phyloP scores from a whole-genome alignment of 129 eudicot species.

The Logfia minima region DNA sequence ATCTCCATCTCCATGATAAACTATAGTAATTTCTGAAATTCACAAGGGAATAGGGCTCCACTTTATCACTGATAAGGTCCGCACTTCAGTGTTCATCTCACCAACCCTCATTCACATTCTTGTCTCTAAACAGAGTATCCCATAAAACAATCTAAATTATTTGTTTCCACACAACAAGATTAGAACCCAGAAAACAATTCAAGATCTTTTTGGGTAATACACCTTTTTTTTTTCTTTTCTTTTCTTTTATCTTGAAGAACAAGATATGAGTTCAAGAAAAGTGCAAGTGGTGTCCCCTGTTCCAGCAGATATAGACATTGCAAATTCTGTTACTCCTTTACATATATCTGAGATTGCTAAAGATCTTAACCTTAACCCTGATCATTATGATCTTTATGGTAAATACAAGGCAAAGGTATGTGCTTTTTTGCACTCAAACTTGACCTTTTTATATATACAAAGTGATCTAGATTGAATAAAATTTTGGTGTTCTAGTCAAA shows the following conservation, averaged over 20 bases:
- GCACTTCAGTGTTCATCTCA: constrained; percentile 23
- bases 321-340: constrained; percentile 82
- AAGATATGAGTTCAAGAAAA: constrained; percentile 50
- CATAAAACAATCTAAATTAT: background rate
- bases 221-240: background rate
- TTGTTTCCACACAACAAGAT: background rate
- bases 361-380: constrained; percentile 66
- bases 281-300: constrained; percentile 85
- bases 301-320: constrained; percentile 96
- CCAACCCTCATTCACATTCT: constrained; percentile 13
- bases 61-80: constrained; percentile 32
- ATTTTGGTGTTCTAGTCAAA: too few species aligned
- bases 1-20: background rate
- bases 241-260: constrained; percentile 20
- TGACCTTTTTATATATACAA: background rate
- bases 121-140: constrained; percentile 12
- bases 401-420: constrained; percentile 95
- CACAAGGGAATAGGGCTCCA: background rate
- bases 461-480: constrained; percentile 5
- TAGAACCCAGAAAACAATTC: constrained; percentile 2
- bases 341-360: constrained; percentile 87
- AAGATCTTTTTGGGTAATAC: constrained; percentile 16
- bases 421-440: background rate
- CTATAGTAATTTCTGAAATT: background rate
- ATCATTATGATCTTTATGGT: constrained; percentile 92